These are phyloP conservation scores for Salvia miltiorrhiza DNA, from an alignment of 257 asterid genomes.

Conservation along the genomic window DNA sequence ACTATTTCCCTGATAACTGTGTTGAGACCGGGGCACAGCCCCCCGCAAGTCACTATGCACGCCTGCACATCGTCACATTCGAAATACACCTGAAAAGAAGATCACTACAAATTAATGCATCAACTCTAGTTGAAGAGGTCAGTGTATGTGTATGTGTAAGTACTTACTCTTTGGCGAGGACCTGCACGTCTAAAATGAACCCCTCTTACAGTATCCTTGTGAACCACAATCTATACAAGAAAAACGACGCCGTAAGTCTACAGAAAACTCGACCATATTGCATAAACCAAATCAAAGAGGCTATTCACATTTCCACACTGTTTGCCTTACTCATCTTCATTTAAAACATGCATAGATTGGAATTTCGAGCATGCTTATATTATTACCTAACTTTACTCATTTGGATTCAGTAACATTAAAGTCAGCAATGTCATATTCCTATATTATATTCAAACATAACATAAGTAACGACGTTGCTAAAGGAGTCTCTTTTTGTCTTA, in stretches of 20 bases:
- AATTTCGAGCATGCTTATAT: too few relatives aligned
- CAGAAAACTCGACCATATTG: not conserved
- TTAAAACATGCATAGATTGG: too few relatives aligned
- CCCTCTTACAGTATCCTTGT: conserved; percentile 75
- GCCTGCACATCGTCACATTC: conserved; percentile 80
- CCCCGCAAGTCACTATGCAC: conserved; percentile 94
- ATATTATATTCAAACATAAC: too few relatives aligned
- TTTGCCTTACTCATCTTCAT: too few relatives aligned
- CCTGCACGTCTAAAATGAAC: conserved; percentile 94
- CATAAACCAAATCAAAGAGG: not conserved
- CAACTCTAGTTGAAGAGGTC: not conserved
- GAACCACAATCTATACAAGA: conserved; percentile 61
- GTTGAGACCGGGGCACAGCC: conserved; percentile 92
- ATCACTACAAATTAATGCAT: not conserved
- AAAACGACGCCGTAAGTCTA: not conserved
- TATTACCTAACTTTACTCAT: too few relatives aligned
- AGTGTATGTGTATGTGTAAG: too few relatives aligned
- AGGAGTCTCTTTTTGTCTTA: too few relatives aligned
- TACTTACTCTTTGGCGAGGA: conserved; percentile 75
- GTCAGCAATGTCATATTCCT: too few relatives aligned
- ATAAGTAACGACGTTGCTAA: too few relatives aligned
- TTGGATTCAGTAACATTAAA: too few relatives aligned
- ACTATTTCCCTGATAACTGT: conserved; percentile 93
- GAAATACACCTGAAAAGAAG: conserved; percentile 61
- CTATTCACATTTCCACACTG: too few relatives aligned